Conservation (phyloP, 2,329 filamentous ascomycete species). For the Curvularia sp. region DNA sequence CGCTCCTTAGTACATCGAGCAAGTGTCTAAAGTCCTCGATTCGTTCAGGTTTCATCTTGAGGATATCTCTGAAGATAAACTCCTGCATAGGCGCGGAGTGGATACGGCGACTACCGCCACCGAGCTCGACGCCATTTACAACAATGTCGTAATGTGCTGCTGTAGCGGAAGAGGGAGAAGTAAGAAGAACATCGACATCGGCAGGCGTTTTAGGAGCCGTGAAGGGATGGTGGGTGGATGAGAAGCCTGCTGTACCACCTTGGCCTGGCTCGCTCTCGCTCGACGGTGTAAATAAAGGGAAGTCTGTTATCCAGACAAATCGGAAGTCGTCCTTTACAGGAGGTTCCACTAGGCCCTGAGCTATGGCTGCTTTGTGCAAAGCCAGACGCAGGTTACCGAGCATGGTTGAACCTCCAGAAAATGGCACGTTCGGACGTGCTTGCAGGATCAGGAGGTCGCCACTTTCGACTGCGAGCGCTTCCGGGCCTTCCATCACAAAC, state of each 20-base stretch:
- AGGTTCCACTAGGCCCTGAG: conserved; percentile 63
- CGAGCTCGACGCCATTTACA: conserved; percentile 92
- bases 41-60: conserved; percentile 76
- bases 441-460: conserved; percentile 85
- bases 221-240: conserved; percentile 93
- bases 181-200: conserved; percentile 78
- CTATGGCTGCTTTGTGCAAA: conserved; percentile 73
- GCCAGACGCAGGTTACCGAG: conserved; percentile 76
- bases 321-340: conserved; percentile 62
- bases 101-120: conserved; percentile 91
- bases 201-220: conserved; percentile 77
- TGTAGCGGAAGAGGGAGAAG: conserved; percentile 72
- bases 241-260: conserved; percentile 79
- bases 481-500: conserved; percentile 65
- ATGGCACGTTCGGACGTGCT: conserved; percentile 71
- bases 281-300: conserved; percentile 86
- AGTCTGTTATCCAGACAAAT: conserved; percentile 87
- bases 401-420: conserved; percentile 74
- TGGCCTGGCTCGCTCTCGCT: conserved; percentile 75
- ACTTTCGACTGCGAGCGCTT: conserved; percentile 59
- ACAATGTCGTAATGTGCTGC: conserved; percentile 97
- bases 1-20: conserved; percentile 79
- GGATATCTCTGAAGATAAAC: conserved; percentile 81
- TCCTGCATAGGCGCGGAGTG: conserved; percentile 84
- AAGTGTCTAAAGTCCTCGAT: conserved; percentile 86